Percentiles rank a stretch among this genome's conserved stretches.
Conservation (phyloP, 169 alveolate genomes). For the Plasmodium gallinaceum region DNA sequence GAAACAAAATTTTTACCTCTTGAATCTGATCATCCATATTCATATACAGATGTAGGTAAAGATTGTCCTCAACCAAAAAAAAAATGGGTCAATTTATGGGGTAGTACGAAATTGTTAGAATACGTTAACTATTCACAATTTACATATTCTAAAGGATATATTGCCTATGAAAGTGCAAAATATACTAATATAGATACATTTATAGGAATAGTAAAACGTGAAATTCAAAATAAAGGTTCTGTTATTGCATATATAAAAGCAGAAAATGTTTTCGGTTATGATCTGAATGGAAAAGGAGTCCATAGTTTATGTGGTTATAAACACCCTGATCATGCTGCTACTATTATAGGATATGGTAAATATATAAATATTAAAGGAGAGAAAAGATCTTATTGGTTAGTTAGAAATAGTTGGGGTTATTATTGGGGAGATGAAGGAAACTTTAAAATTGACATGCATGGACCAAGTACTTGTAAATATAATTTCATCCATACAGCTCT, state of each 20-base stretch:
- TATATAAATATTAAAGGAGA: constrained; percentile 43
- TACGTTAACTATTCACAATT: not conserved
- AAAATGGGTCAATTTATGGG: constrained; percentile 41
- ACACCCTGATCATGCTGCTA: constrained; percentile 75
- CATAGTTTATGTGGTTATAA: constrained; percentile 70
- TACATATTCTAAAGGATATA: not conserved
- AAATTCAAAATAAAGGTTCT: constrained; percentile 78
- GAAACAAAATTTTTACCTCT: constrained; percentile 40
- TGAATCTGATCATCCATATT: constrained; percentile 54
- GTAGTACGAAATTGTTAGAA: constrained; percentile 16
- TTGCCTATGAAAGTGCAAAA: not conserved
- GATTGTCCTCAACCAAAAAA: constrained; percentile 18
- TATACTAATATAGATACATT: constrained; percentile 28
- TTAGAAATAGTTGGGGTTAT: constrained; percentile 76
- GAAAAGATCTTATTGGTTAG: constrained; percentile 65
- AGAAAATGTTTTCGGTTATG: constrained; percentile 55
- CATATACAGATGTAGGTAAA: not conserved
- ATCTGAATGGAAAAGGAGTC: constrained; percentile 72
- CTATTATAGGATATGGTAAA: constrained; percentile 78
- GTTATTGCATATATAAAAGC: constrained; percentile 75
- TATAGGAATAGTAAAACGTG: constrained; percentile 55
- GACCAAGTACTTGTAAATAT: constrained; percentile 38
- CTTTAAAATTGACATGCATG: constrained; percentile 76
- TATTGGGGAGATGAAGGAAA: constrained; percentile 78
- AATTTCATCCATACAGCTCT: constrained; percentile 52